Conservation (phyloP, 495 filamentous ascomycete species). For the Aspergillus cristatus region DNA sequence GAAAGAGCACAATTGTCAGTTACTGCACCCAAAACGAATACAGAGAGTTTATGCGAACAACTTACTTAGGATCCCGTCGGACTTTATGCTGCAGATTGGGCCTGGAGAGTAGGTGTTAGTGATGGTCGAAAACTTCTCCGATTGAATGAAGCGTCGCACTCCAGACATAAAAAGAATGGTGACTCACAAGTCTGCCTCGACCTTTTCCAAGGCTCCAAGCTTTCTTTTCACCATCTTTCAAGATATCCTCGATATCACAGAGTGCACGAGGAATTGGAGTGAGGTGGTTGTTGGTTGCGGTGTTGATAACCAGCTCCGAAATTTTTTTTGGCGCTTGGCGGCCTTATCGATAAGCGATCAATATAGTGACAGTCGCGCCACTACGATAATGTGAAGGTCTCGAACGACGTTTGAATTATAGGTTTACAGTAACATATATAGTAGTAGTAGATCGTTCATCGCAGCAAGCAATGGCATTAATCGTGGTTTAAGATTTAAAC, state of each 20-base stretch:
- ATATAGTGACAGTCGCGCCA: not conserved
- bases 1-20: constrained; percentile 2
- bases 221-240: constrained; percentile 68
- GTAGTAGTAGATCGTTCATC: too few species aligned
- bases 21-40: constrained; percentile 1
- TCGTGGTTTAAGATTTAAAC: constrained; percentile 1
- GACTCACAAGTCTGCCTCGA: constrained; percentile 75
- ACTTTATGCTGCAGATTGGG: constrained; percentile 86
- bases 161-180: constrained; percentile 3
- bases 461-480: too few species aligned
- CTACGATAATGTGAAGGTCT: too few species aligned
- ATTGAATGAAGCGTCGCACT: constrained; percentile 14
- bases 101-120: constrained; percentile 33
- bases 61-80: constrained; percentile 67
- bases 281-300: constrained; percentile 8
- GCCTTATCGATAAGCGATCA: constrained; percentile 38
- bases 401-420: too few species aligned
- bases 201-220: constrained; percentile 84
- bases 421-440: too few species aligned
- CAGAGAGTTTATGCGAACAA: constrained; percentile 2
- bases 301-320: constrained; percentile 17
- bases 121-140: constrained; percentile 10
- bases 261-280: constrained; percentile 6
- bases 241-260: constrained; percentile 10
- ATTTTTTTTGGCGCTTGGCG: constrained; percentile 27